Evolutionary conservation across 345 rosid genomes (phyloP).

Genomic region (Trapa incisa): DNA sequence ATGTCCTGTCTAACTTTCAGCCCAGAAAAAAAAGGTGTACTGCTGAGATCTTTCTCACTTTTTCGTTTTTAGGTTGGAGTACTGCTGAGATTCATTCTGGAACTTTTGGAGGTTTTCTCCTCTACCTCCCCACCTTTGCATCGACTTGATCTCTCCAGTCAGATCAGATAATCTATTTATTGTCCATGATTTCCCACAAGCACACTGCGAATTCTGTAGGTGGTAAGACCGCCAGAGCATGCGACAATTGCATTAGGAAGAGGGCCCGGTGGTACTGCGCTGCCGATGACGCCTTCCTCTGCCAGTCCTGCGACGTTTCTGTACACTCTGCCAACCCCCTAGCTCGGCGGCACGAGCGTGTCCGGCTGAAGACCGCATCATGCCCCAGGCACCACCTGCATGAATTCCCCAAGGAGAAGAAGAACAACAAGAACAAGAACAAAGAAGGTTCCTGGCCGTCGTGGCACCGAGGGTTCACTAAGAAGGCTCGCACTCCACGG

Average conservation of each 20-base stretch:
- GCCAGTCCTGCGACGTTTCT: slow-evolving; percentile 69
- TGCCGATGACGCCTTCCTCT: slow-evolving; percentile 93
- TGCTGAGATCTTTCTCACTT: neutral
- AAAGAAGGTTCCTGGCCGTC: slow-evolving; percentile 19
- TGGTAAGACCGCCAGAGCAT: slow-evolving; percentile 78
- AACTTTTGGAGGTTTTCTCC: neutral
- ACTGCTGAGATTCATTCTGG: no score
- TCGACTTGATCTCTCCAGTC: neutral
- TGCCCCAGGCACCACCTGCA: slow-evolving; percentile 14
- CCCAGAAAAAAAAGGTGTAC: neutral
- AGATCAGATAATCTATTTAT: neutral
- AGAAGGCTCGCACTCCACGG: slow-evolving; percentile 77
- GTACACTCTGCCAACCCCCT: slow-evolving; percentile 85
- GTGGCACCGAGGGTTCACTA: slow-evolving; percentile 81
- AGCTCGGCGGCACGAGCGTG: slow-evolving; percentile 77
- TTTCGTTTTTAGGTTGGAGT: no score
- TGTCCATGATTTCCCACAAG: slow-evolving; percentile 30
- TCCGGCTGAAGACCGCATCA: slow-evolving; percentile 48
- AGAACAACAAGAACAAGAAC: neutral
- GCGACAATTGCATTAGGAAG: slow-evolving; percentile 66
- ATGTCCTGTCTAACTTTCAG: neutral
- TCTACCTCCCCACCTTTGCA: no score
- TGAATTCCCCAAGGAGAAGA: neutral
- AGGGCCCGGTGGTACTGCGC: slow-evolving; percentile 92
- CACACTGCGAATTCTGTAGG: slow-evolving; percentile 49